A percentile compares a stretch with the other conserved stretches of the same genome.
Conservation (phyloP, 305 asterid genomes). For the Andrographis paniculata region DNA sequence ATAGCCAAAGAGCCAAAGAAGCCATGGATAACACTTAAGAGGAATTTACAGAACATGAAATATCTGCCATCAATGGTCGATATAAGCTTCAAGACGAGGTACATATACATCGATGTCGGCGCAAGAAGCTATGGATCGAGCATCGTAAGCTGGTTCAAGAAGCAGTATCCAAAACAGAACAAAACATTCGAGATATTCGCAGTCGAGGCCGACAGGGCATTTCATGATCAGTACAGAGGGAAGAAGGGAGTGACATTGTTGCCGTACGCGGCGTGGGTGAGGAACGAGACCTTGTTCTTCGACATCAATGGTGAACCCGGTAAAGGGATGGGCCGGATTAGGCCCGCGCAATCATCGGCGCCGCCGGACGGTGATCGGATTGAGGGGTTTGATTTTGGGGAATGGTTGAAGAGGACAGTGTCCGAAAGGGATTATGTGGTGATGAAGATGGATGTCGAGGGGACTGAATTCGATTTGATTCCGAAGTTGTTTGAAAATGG, state of each 20-base stretch:
- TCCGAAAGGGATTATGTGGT: conserved; percentile 71
- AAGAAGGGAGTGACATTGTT: conserved; percentile 79
- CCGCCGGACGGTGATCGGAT: conserved; percentile 47
- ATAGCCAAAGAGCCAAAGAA: conserved; percentile 79
- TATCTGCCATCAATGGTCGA: conserved; percentile 79
- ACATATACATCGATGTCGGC: conserved; percentile 87
- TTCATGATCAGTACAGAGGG: conserved; percentile 50
- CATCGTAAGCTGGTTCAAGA: conserved; percentile 97
- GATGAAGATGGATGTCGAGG: conserved; percentile 98
- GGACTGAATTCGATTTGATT: conserved; percentile 84
- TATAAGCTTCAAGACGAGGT: conserved; percentile 68
- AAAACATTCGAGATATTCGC: conserved; percentile 85
- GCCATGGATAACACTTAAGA: conserved; percentile 92
- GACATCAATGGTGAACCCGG: conserved; percentile 76
- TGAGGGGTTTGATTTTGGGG: conserved; percentile 80
- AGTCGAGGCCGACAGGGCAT: conserved; percentile 80
- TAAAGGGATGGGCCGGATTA: conserved; percentile 92
- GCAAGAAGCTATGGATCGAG: conserved; percentile 94
- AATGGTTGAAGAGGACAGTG: conserved; percentile 69
- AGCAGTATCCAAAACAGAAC: conserved; percentile 93
- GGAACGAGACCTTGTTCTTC: conserved; percentile 64
- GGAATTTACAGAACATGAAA: conserved; percentile 61
- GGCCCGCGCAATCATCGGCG: conserved; percentile 51
- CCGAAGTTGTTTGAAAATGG: conserved; percentile 78
- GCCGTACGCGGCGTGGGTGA: conserved; percentile 96